These are phyloP conservation scores for Avena eriantha DNA, from an alignment of 176 grass and related monocot species.

Conservation along the genomic window DNA sequence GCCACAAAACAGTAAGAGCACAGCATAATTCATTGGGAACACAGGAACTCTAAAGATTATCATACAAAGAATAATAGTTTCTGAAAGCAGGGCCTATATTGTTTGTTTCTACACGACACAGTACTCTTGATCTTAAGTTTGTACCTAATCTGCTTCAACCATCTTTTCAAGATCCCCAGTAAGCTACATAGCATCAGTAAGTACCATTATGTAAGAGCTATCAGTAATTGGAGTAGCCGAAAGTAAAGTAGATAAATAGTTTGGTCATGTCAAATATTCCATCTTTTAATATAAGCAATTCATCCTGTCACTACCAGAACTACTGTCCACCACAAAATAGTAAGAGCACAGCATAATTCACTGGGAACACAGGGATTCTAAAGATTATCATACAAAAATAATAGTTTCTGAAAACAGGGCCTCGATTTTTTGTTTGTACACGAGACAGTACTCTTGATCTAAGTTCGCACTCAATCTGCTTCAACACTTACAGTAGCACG, in stretches of 20 bases:
- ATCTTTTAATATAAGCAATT: neutral
- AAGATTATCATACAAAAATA: neutral
- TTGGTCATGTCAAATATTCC: neutral
- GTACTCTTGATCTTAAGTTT: slow-evolving; percentile 4
- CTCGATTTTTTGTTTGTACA: neutral
- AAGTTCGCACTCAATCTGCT: neutral
- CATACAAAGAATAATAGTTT: neutral
- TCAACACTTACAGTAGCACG: neutral
- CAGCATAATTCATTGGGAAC: neutral
- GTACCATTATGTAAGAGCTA: slow-evolving; percentile 28
- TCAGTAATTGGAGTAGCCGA: slow-evolving; percentile 11
- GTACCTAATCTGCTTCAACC: slow-evolving; percentile 60
- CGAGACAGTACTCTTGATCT: neutral
- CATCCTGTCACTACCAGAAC: neutral
- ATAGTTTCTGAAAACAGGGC: neutral
- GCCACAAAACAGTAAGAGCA: neutral
- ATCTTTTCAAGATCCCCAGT: slow-evolving; percentile 92
- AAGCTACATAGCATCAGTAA: slow-evolving; percentile 61
- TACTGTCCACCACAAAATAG: neutral
- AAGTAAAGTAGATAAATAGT: slow-evolving; percentile 33
- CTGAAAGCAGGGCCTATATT: neutral
- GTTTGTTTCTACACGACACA: neutral
- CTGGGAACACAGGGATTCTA: neutral
- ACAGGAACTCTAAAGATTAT: neutral
- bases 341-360: neutral